Evolutionary conservation across 179 eudicot species (phyloP), one percentile per base, ranked within the genome.

Genomic region (Pouteria campechiana): DNA sequence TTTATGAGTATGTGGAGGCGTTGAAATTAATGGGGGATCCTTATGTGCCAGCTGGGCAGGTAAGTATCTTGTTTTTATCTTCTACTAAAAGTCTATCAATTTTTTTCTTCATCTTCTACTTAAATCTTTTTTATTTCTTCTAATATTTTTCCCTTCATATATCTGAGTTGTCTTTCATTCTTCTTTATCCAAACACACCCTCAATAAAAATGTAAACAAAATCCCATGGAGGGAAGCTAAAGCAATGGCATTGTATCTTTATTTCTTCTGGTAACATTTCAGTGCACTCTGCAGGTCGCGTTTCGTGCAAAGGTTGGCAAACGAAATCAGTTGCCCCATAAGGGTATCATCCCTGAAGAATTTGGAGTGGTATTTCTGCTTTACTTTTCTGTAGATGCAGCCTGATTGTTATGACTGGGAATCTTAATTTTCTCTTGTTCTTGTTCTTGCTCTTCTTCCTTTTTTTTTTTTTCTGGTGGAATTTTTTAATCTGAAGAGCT

Each of bases 1-100:
- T 92, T 58, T 92, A 92, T 61, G 99, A 92, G 70, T 92, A 92
- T 51, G 96, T 87, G 38, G 99, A 92, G 69, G 99, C 96, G 54
- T 68, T 87, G 38, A 92, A 87, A 67, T 55, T 92, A 50, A 87
- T 96, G 46, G 99, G 99, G 49, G 96, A 92, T 77, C 81, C 88
- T 60, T 70, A 79, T 72, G 92, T 82, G 37, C 99, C 99, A 50
- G 96, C 96, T 52, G 99, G 99, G 42, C 79, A 83, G 96, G 99
- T 92, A 69, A 55, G 40, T 27, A 36, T 25, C 8, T 16, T n/a
- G 10, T 25, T 36, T 36, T 31, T 0, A 25, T 13, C 18, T 47
- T 28, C 24, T 14, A 5, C 21, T 9, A 39, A 39, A 39, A 17
- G 7, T 14, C 6, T 17, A 39, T 3, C 12, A 23, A 6, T 20